Base-by-base conservation (phyloP, 805 yeast genomes). In the Candida khao-thaluensis region DNA sequence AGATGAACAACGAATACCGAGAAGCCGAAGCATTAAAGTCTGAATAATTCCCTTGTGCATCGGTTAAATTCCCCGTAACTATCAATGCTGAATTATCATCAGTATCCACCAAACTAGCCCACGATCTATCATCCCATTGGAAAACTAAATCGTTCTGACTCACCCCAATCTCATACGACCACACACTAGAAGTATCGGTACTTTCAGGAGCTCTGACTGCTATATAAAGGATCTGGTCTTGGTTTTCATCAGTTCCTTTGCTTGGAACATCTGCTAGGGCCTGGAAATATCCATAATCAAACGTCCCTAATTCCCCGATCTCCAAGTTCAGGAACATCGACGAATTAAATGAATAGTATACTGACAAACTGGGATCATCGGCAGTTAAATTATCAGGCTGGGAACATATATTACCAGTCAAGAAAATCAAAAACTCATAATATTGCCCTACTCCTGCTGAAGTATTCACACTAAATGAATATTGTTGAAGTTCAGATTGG, bases 81-180 rank as follows among this genome's bases (percentile, higher is more conserved):
- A 88, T 65, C 43, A 86, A 62, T 0, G 85, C 89, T 24, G 85
- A 74, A 12, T 69, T 65, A 50, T 76, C 74, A 59, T 86, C 95
- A 0, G 89, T 64, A 54, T 87, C 96, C 2, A 85, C 74, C 12
- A 83, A 62, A 24, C 59, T 51, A 0, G 79, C 72, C 74, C 79
- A 74, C 8, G 77, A 54, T 12, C 76, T 62, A 30, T 68, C 65
- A 56, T 82, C 88, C 85, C 86, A 83, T 53, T 82, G 86, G 50
- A 76, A 83, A 1, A 78, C 77, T 47, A 82, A 62, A 53, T 80
- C 80, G 35, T 69, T 69, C 50, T 74, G 81, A 2, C 87, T 79
- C 2, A 78, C 74, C 3, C 87, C 90, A 23, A 88, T 57, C 53
- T 80, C 77, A 52, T 81, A 85, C 6, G 66, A 47, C 90, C 90